Conservation (phyloP, 2,329 filamentous ascomycete species). For the Simplicillium aogashimaense region DNA sequence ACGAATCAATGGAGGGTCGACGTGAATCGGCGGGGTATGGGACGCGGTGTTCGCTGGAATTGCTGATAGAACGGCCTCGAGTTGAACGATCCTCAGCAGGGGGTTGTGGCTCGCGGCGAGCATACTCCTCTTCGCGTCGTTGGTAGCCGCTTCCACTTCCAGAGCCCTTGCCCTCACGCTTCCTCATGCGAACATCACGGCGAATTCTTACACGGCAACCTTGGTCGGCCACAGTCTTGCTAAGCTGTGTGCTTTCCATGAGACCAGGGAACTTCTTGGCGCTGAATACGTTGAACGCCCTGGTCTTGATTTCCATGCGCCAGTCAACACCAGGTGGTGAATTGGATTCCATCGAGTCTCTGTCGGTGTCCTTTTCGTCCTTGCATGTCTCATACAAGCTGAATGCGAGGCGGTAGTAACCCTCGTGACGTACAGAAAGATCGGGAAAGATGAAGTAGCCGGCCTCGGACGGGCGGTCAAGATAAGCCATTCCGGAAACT, state of each 20-base stretch:
- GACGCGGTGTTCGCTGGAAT: constrained; percentile 39
- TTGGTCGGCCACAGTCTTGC: constrained; percentile 88
- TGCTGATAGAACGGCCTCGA: constrained; percentile 51
- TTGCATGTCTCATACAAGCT: constrained; percentile 92
- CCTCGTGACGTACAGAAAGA: constrained; percentile 90
- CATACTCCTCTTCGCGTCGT: constrained; percentile 58
- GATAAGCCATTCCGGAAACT: constrained; percentile 90
- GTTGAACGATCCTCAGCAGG: constrained; percentile 20
- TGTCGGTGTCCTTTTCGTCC: constrained; percentile 68
- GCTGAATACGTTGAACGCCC: constrained; percentile 80
- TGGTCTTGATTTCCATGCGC: constrained; percentile 81
- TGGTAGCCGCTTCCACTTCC: constrained; percentile 37
- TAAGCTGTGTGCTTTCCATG: constrained; percentile 78
- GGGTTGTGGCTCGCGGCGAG: constrained; percentile 23
- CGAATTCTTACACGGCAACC: constrained; percentile 93
- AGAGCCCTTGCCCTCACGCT: constrained; percentile 59
- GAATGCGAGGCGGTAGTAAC: constrained; percentile 83
- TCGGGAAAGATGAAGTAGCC: constrained; percentile 98
- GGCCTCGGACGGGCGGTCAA: constrained; percentile 69
- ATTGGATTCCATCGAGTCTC: constrained; percentile 33
- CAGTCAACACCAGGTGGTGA: constrained; percentile 58
- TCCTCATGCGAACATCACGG: constrained; percentile 86
- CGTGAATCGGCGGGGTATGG: constrained; percentile 31
- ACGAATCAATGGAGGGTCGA: constrained; percentile 37
- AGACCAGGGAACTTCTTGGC: constrained; percentile 98